These are phyloP conservation scores for Helenozyma rhizophorensis DNA, from an alignment of 805 yeast species.

Conservation along the genomic window DNA sequence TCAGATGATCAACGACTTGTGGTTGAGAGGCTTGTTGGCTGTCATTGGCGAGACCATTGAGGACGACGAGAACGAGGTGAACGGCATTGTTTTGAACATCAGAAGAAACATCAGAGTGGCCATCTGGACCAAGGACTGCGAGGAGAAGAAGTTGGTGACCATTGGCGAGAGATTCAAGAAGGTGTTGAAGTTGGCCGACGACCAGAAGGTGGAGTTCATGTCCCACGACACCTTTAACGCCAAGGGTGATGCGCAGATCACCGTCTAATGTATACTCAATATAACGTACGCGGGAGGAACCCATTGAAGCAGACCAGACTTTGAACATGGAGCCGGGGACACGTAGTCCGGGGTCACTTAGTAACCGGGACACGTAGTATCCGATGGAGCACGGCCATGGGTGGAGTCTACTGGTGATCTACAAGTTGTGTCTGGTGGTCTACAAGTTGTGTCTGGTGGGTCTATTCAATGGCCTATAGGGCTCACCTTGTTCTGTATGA, in stretches of 20 bases:
- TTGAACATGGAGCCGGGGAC: no score
- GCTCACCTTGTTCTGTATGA: conserved; percentile 42
- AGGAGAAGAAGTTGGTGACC: conserved; percentile 56
- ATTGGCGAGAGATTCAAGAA: conserved; percentile 86
- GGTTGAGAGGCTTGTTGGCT: conserved; percentile 86
- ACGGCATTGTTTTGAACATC: conserved; percentile 88
- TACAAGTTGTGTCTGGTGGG: no score
- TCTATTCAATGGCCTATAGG: conserved; percentile 28
- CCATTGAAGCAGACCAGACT: no score
- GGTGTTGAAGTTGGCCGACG: conserved; percentile 70
- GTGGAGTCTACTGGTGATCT: no score
- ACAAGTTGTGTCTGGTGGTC: no score
- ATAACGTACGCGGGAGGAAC: conserved; percentile 14
- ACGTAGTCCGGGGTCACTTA: no score
- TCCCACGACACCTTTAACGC: conserved; percentile 54
- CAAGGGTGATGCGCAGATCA: conserved; percentile 27
- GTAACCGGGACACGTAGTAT: background rate
- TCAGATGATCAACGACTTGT: conserved; percentile 74
- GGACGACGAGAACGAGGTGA: conserved; percentile 78
- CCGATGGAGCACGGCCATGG: no score
- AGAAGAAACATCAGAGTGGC: conserved; percentile 78
- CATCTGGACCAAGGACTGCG: conserved; percentile 86
- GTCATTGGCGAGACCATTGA: conserved; percentile 95
- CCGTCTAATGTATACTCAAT: conserved; percentile 16
- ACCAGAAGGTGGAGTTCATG: conserved; percentile 75